Evolutionary conservation across 2,329 filamentous ascomycete genomes (phyloP), one percentile per base, ranked within the genome.

Genomic region (Thermomyces lanuginosus): DNA sequence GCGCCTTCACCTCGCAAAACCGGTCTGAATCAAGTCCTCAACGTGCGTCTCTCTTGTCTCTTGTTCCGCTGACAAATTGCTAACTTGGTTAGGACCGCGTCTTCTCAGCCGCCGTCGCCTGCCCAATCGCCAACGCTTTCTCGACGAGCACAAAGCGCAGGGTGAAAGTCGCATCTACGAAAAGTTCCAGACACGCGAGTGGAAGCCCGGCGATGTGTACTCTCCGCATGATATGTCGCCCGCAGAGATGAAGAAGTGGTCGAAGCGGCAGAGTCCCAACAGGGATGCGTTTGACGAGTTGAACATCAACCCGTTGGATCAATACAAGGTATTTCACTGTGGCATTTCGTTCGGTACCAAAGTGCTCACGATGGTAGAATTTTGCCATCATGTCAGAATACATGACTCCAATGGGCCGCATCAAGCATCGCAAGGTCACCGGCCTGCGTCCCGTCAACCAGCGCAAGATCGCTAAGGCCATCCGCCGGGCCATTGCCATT

Each of bases 311-410:
- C 86, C 89, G 8, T 42, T 89, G 32, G 69, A 79, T 38, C 71
- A 89, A 56, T 98, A 95, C 57, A 82, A 83, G 66, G 83, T 91
- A 53, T 55, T 7, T 20, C 18, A 10, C 22, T 3, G 21, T 11
- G 10, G 5, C 2, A 10, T 15, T 24, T 5, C 5, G 4, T 5
- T 17, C 15, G 8, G 13, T 21, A 17, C 19, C 10, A 42, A 22
- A 10, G 6, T 21, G 8, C 9, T 21, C 29, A 11, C 5, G 14
- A 11, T 25, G 25, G 43, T 9, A 92, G 83, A 98, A 98, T 57
- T 92, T 92, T 51, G 72, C 79, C 19, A 70, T 98, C 34, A 77
- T 95, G 55, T 78, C 78, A 16, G 83, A 93, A 51, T 93, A 78
- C 51, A 77, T 89, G 45, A 82, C 79, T 1, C 57, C 74, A 7